Percentiles rank a stretch among this genome's conserved stretches.
These are phyloP conservation scores for Naganishia cerealis DNA, from an alignment of 1,284 basidiomycete genomes.

Conservation along the genomic window DNA sequence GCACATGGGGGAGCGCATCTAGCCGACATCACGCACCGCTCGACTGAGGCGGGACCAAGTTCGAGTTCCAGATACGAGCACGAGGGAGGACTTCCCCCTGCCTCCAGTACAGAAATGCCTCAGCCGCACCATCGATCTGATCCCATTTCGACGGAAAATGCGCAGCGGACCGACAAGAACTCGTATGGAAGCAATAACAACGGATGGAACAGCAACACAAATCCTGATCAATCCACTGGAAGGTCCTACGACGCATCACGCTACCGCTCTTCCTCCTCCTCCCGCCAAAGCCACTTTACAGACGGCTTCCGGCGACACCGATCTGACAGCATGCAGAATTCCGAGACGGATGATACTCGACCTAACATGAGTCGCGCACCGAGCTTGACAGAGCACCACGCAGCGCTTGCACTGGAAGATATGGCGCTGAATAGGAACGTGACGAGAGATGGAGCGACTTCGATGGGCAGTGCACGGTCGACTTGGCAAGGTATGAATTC, in stretches of 20 bases:
- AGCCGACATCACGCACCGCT: slow-evolving; percentile 8
- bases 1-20: slow-evolving; percentile 1
- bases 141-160: neutral
- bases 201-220: neutral
- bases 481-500: neutral
- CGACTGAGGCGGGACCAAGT: neutral
- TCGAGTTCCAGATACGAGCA: neutral
- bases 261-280: neutral
- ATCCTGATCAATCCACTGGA: neutral
- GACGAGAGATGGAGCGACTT: slow-evolving; percentile 6
- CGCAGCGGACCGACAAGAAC: neutral
- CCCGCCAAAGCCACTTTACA: neutral
- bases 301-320: neutral
- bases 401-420: slow-evolving; percentile 29
- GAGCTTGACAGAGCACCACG: slow-evolving; percentile 28
- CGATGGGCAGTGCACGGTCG: neutral
- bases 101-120: neutral
- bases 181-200: neutral
- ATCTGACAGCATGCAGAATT: neutral
- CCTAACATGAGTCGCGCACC: slow-evolving; percentile 17
- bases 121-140: neutral
- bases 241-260: neutral
- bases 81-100: neutral
- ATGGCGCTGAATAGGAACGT: slow-evolving; percentile 25
- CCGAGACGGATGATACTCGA: neutral